phyloP scores from a whole-genome alignment of 2,329 filamentous ascomycete species.

The Cucurbitaria berberidis region DNA sequence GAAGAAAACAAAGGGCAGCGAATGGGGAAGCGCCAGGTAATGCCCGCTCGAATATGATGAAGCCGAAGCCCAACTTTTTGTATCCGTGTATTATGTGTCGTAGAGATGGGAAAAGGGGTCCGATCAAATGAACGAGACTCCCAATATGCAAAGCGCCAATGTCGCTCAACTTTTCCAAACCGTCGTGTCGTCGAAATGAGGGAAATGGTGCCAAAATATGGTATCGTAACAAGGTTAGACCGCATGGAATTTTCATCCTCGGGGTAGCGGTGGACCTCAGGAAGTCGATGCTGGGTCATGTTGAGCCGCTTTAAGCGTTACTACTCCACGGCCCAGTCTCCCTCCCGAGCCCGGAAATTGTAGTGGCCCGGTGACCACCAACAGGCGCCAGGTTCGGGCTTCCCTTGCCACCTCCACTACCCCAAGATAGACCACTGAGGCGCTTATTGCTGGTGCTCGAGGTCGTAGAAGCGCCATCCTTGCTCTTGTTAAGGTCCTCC shows the following conservation, averaged over 20 bases:
- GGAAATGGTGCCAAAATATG: constrained; percentile 4
- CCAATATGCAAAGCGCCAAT: constrained; percentile 15
- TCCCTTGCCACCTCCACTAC: constrained; percentile 44
- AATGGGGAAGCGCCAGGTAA: background rate
- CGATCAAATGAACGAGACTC: background rate
- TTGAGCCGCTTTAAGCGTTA: constrained; percentile 14
- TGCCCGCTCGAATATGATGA: constrained; percentile 1
- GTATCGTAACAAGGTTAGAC: background rate
- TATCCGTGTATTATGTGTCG: constrained; percentile 8
- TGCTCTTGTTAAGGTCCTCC: constrained; percentile 42
- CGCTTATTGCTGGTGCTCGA: constrained; percentile 46
- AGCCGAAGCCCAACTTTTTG: constrained; percentile 8
- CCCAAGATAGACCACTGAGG: constrained; percentile 46
- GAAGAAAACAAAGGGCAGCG: background rate
- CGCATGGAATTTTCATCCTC: background rate
- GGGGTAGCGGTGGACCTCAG: background rate
- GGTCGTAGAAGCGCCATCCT: constrained; percentile 44
- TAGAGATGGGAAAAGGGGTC: background rate
- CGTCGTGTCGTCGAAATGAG: background rate
- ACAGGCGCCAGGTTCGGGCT: constrained; percentile 46
- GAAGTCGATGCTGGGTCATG: background rate
- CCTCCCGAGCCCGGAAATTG: constrained; percentile 27
- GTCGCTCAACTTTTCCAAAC: constrained; percentile 14
- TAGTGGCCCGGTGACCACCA: constrained; percentile 35
- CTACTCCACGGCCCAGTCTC: constrained; percentile 27